Conservation (phyloP, 2,329 filamentous ascomycete species). For the Dothistroma pini region DNA sequence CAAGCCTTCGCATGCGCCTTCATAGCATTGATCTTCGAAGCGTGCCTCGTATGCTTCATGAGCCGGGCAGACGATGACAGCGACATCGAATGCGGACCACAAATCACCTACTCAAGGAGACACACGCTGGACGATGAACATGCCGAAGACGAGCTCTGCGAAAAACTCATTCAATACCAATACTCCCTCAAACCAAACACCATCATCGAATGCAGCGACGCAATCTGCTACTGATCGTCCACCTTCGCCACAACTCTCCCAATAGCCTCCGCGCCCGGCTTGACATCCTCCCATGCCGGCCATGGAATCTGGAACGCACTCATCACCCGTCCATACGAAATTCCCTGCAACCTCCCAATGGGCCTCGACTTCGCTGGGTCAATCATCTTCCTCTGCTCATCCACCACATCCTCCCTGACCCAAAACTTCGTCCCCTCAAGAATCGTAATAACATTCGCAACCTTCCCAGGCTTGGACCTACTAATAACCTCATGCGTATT, state of each 20-base stretch:
- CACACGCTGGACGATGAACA: neutral
- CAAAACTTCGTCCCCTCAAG: slow-evolving; percentile 82
- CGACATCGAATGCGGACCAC: neutral
- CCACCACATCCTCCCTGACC: slow-evolving; percentile 79
- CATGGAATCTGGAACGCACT: slow-evolving; percentile 68
- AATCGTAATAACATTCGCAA: slow-evolving; percentile 52
- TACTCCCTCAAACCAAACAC: neutral
- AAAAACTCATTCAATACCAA: neutral
- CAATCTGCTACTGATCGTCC: slow-evolving; percentile 22
- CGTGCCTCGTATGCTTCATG: neutral
- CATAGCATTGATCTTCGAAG: slow-evolving; percentile 4
- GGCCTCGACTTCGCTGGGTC: slow-evolving; percentile 67
- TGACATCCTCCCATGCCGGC: slow-evolving; percentile 42
- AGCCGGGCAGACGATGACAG: neutral
- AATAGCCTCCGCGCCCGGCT: slow-evolving; percentile 47
- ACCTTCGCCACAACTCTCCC: slow-evolving; percentile 50
- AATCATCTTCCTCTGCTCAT: slow-evolving; percentile 67
- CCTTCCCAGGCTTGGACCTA: slow-evolving; percentile 62
- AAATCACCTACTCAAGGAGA: neutral
- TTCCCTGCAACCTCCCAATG: slow-evolving; percentile 73
- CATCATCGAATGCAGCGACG: slow-evolving; percentile 2
- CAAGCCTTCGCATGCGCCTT: slow-evolving; percentile 3
- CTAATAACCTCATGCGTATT: slow-evolving; percentile 66
- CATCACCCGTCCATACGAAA: slow-evolving; percentile 68
- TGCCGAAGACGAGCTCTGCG: neutral